Evolutionary conservation across 768 basidiomycete genomes (phyloP).

Genomic region (Crassisporium funariophilum): DNA sequence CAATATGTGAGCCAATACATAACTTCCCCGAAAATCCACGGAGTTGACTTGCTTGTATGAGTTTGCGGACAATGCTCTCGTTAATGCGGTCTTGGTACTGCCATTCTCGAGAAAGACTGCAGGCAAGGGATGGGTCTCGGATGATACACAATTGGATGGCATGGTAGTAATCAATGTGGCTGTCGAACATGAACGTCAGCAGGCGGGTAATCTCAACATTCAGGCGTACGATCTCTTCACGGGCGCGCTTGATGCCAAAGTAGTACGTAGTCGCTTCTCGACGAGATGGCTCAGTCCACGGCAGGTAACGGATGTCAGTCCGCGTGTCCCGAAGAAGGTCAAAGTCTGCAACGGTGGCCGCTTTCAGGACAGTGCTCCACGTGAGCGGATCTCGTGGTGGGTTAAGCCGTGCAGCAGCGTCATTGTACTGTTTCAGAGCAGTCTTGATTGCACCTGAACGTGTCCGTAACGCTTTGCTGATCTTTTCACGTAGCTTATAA

Average conservation of each 20-base stretch:
- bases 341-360: conserved; percentile 19
- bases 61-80: background rate
- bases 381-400: conserved; percentile 17
- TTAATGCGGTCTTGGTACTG: background rate
- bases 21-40: background rate
- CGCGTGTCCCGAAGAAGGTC: conserved; percentile 23
- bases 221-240: conserved; percentile 17
- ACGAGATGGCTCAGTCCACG: conserved; percentile 19
- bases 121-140: background rate
- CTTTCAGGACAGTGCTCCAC: conserved; percentile 24
- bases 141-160: background rate
- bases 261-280: conserved; percentile 17
- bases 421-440: conserved; percentile 23
- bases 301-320: conserved; percentile 15
- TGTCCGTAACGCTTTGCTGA: conserved; percentile 18
- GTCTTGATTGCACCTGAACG: conserved; percentile 21
- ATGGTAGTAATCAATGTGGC: conserved; percentile 4
- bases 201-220: conserved; percentile 18
- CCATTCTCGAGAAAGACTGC: background rate
- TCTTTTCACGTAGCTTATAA: conserved; percentile 25
- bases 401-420: conserved; percentile 17
- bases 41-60: background rate
- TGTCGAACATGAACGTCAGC: conserved; percentile 10
- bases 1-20: background rate
- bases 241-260: conserved; percentile 17